Base-by-base conservation (phyloP, 2,329 filamentous ascomycete species). In the Alternaria rosae region DNA sequence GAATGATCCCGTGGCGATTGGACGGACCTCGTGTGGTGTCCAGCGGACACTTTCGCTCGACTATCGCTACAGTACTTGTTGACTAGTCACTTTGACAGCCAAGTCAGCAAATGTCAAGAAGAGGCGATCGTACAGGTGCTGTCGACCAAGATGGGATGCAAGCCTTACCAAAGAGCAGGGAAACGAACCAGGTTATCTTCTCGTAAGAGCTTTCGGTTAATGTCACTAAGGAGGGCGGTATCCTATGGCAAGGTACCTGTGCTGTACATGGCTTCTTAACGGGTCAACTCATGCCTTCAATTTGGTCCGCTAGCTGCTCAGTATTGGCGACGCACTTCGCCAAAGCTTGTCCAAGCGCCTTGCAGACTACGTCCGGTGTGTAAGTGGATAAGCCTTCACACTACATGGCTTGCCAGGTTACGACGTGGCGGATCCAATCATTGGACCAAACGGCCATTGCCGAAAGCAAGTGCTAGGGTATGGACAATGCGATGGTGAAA, bases 291-390 rank as follows among this genome's bases (percentile, higher is more conserved):
- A 61, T 56, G 64, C 69, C 54, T 68, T 69, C 57, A 65, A 52
- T 55, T 57, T 54, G 57, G 51, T 55, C 65, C 66, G 61, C 68
- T 74, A 73, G 64, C 64, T 66, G 65, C 65, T 71, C 70, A 59
- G 59, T 66, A 25, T 71, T 69, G 66, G 68, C 69, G 66, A 62
- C 38, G 64, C 66, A 65, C 66, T 69, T 73, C 57, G 67, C 68
- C 71, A 74, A 73, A 75, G 64, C 69, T 74, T 70, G 74, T 62
- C 70, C 66, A 70, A 78, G 71, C 71, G 68, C 63, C 57, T 54
- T 71, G 71, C 72, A 74, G 66, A 69, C 51, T 45, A 61, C 59
- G 59, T 76, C 69, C 73, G 71, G 76, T 77, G 70, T 75, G 69
- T 66, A 68, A 67, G 65, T 64, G 64, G 63, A 58, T 57, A 58